These are phyloP conservation scores for Chytriomyces confervae DNA, from an alignment of 192 early-diverging fungal genomes.

Conservation along the genomic window DNA sequence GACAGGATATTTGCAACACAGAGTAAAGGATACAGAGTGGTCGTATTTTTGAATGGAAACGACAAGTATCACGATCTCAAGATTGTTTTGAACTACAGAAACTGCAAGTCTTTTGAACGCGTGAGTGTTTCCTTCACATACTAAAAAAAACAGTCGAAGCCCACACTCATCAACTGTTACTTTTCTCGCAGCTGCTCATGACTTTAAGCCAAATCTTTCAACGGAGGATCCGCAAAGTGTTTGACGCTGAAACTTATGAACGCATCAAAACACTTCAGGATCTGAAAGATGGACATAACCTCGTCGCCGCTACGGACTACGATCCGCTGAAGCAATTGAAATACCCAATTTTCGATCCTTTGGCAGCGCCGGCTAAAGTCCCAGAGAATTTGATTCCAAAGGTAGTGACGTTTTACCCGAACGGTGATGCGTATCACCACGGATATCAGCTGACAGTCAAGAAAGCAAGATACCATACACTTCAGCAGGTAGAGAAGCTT, in stretches of 20 bases:
- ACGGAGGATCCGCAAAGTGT: conserved; percentile 38
- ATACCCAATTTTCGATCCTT: conserved; percentile 43
- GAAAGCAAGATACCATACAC: conserved; percentile 43
- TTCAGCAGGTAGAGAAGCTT: conserved; percentile 44
- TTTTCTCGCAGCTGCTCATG: conserved; percentile 16
- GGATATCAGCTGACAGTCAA: conserved; percentile 52
- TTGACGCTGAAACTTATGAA: conserved; percentile 52
- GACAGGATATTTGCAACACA: not conserved
- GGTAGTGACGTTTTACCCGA: conserved; percentile 55
- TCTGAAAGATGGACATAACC: conserved; percentile 50
- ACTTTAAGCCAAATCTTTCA: conserved; percentile 18
- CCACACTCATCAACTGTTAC: conserved; percentile 2
- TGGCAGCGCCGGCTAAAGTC: conserved; percentile 5
- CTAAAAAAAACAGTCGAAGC: not conserved
- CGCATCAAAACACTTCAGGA: conserved; percentile 49
- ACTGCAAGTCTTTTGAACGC: conserved; percentile 60
- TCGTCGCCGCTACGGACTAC: conserved; percentile 43
- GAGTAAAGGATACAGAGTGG: conserved; percentile 60
- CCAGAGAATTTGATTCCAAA: conserved; percentile 15
- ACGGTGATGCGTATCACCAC: conserved; percentile 57
- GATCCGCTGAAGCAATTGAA: conserved; percentile 43
- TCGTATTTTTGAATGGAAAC: conserved; percentile 55
- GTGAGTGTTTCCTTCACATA: conserved; percentile 27
- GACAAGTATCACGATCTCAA: conserved; percentile 38
- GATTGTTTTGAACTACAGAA: conserved; percentile 57